Conservation (phyloP, 2,329 filamentous ascomycete species). For the Diplocarpon mali region DNA sequence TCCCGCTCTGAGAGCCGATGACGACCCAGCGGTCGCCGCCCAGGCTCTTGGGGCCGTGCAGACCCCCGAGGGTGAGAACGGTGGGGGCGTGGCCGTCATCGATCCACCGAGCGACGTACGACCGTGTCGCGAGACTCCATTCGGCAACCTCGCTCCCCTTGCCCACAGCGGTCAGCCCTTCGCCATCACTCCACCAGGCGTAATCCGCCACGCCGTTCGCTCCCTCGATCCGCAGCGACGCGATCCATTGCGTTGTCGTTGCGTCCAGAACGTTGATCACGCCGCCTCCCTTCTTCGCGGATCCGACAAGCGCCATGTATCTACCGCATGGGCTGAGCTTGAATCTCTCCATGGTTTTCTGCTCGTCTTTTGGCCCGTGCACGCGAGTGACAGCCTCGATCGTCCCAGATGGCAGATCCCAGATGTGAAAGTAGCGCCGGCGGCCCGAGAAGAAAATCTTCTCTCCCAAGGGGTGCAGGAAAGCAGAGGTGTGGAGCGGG, state of each 20-base stretch:
- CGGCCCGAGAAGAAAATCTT: slow-evolving; percentile 83
- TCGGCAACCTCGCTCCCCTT: slow-evolving; percentile 86
- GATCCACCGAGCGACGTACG: slow-evolving; percentile 71
- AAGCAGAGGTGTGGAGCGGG: slow-evolving; percentile 74
- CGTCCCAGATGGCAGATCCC: slow-evolving; percentile 72
- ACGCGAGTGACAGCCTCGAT: slow-evolving; percentile 75
- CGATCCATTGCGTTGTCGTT: slow-evolving; percentile 75
- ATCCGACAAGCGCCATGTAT: slow-evolving; percentile 74
- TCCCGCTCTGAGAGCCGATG: slow-evolving; percentile 73
- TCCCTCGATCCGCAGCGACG: slow-evolving; percentile 71
- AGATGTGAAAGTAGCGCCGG: slow-evolving; percentile 85
- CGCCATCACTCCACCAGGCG: slow-evolving; percentile 79
- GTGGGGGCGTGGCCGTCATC: slow-evolving; percentile 86
- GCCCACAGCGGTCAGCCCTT: slow-evolving; percentile 71
- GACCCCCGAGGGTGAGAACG: slow-evolving; percentile 67
- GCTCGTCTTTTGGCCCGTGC: slow-evolving; percentile 66
- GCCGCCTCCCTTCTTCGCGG: slow-evolving; percentile 75
- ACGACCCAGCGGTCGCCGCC: slow-evolving; percentile 85
- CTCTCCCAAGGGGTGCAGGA: slow-evolving; percentile 60
- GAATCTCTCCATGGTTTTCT: slow-evolving; percentile 85
- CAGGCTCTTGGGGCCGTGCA: slow-evolving; percentile 42
- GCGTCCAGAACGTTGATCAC: slow-evolving; percentile 77
- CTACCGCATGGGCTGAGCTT: slow-evolving; percentile 76
- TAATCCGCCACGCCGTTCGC: slow-evolving; percentile 81
- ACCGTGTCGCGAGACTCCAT: slow-evolving; percentile 59